phyloP scores from a whole-genome alignment of 1,139 yeast species.

The Pneumocystis oryctolagi region DNA sequence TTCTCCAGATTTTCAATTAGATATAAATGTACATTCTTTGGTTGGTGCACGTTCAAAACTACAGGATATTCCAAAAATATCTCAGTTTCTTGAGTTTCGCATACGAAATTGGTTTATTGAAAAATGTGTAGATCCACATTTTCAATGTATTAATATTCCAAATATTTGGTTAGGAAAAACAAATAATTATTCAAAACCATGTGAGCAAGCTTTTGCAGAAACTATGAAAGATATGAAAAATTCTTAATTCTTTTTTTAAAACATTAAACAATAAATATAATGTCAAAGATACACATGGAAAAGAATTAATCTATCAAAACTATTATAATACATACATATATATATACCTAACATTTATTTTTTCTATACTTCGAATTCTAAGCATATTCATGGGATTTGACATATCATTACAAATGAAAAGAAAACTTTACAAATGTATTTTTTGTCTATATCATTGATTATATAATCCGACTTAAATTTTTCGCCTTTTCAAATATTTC shows the following conservation, averaged over 20 bases:
- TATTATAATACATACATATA: not conserved
- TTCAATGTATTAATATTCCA: conserved; percentile 70
- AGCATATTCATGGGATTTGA: not conserved
- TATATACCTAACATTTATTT: not conserved
- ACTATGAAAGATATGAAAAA: not conserved
- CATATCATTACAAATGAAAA: not conserved
- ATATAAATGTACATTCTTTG: conserved; percentile 68
- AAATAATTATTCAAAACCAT: not conserved
- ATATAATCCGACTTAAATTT: not conserved
- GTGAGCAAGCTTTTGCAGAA: not conserved
- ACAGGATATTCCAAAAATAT: conserved; percentile 84
- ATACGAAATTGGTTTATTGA: conserved; percentile 83
- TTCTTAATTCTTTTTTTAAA: not conserved
- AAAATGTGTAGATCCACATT: conserved; percentile 84
- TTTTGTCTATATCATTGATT: not conserved
- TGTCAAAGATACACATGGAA: not conserved
- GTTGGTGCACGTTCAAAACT: conserved; percentile 87
- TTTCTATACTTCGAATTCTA: not conserved
- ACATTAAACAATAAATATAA: not conserved
- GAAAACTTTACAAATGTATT: not conserved
- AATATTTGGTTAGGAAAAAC: conserved; percentile 48
- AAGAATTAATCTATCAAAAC: not conserved
- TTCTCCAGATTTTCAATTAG: conserved; percentile 77
- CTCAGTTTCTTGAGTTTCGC: conserved; percentile 67
- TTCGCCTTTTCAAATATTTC: not conserved